Percentiles rank a stretch among this genome's conserved stretches.
Evolutionary conservation across 345 rosid genomes (phyloP).

Genomic region (Microcos paniculata): DNA sequence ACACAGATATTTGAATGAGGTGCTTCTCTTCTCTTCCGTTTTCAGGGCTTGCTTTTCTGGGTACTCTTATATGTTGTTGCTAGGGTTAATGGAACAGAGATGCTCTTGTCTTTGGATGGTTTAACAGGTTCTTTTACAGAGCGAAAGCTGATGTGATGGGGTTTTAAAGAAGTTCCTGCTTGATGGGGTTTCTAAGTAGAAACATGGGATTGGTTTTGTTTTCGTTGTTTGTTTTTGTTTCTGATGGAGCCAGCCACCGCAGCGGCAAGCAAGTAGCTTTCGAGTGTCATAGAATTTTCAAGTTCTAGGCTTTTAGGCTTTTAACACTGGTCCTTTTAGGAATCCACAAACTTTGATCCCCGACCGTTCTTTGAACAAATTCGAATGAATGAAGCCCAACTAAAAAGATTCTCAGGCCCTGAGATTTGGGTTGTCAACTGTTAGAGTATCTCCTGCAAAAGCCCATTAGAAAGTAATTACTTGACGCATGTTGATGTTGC

Average conservation of each 20-base stretch:
- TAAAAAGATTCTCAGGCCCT: neutral
- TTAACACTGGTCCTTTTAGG: neutral
- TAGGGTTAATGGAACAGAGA: conserved; percentile 8
- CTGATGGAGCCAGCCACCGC: neutral
- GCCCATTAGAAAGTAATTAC: neutral
- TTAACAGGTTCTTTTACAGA: neutral
- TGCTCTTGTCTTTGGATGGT: neutral
- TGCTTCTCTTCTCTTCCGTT: neutral
- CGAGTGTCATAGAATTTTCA: neutral
- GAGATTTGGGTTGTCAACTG: neutral
- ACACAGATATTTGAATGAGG: neutral
- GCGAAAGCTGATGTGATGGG: neutral
- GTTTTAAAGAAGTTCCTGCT: neutral
- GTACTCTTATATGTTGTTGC: neutral
- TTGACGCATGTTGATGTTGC: neutral
- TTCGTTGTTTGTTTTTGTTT: no score
- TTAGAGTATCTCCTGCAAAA: neutral
- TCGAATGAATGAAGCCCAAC: neutral
- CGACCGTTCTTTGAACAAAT: neutral
- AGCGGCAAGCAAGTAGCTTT: neutral
- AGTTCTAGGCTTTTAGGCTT: no score
- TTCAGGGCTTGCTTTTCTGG: neutral
- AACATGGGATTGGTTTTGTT: neutral
- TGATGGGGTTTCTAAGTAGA: neutral
- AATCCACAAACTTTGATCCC: neutral